A percentile compares a stretch with the other conserved stretches of the same genome.
Evolutionary conservation across 2,329 filamentous ascomycete species (phyloP).

Genomic region (Scedosporium boydii): DNA sequence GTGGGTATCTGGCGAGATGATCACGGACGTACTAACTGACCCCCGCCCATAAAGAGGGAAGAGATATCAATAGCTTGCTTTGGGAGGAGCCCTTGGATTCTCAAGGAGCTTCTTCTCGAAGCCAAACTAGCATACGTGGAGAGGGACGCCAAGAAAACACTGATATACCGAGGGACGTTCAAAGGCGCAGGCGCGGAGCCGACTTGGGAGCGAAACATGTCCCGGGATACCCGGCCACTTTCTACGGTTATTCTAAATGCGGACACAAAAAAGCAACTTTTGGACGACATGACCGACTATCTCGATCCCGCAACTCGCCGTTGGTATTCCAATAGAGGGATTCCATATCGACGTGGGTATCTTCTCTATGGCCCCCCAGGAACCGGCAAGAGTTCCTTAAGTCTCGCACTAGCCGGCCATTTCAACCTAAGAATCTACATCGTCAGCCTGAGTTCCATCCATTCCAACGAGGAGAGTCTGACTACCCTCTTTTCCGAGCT

Average conservation of each 20-base stretch:
- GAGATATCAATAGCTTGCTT: conserved; percentile 52
- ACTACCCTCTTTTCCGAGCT: conserved; percentile 55
- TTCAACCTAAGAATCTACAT: conserved; percentile 66
- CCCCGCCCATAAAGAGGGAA: conserved; percentile 40
- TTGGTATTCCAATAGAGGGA: conserved; percentile 81
- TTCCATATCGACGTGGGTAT: conserved; percentile 78
- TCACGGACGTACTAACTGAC: conserved; percentile 10
- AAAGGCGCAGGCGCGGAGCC: conserved; percentile 28
- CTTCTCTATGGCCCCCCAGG: conserved; percentile 73
- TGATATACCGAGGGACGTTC: conserved; percentile 52
- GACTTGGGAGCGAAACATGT: conserved; percentile 53
- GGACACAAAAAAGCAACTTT: conserved; percentile 46
- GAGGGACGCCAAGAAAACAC: conserved; percentile 51
- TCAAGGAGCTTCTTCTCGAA: conserved; percentile 54
- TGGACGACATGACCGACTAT: conserved; percentile 54
- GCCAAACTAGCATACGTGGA: conserved; percentile 45
- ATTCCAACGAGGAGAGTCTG: conserved; percentile 56
- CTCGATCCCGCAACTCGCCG: conserved; percentile 51
- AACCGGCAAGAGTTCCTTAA: conserved; percentile 68
- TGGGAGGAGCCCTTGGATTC: conserved; percentile 47
- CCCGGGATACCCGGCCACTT: conserved; percentile 49
- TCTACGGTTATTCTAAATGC: conserved; percentile 58
- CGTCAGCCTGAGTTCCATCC: conserved; percentile 53
- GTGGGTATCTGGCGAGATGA: not conserved
- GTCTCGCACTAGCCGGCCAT: conserved; percentile 59